Conservation (phyloP, 495 filamentous ascomycete genomes). For the Penicillium maclennaniae region DNA sequence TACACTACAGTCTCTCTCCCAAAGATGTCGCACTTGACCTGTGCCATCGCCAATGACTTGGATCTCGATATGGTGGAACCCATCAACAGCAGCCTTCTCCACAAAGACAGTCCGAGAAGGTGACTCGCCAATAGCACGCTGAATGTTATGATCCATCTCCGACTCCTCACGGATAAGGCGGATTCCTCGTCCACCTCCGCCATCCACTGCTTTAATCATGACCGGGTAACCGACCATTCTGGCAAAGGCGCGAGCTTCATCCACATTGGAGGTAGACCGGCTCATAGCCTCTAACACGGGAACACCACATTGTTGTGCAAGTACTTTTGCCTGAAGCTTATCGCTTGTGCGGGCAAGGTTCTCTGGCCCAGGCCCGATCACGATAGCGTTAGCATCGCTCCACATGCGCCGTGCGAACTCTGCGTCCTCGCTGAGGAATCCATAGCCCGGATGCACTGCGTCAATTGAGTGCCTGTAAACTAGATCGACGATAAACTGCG, state of each 20-base stretch:
- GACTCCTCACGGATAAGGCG: constrained; percentile 33
- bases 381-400: constrained; percentile 43
- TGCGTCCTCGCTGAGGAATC: constrained; percentile 57
- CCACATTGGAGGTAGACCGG: constrained; percentile 36
- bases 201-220: constrained; percentile 54
- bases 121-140: constrained; percentile 45
- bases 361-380: constrained; percentile 53
- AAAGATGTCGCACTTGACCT: constrained; percentile 47
- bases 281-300: constrained; percentile 50
- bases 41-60: constrained; percentile 56
- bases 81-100: constrained; percentile 48
- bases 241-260: constrained; percentile 42
- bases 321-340: constrained; percentile 52
- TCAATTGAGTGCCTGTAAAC: constrained; percentile 50
- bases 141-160: constrained; percentile 40
- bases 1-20: constrained; percentile 58
- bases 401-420: constrained; percentile 52
- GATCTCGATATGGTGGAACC: constrained; percentile 55
- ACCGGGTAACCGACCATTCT: constrained; percentile 48
- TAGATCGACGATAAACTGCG: constrained; percentile 41
- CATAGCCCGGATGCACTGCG: constrained; percentile 59
- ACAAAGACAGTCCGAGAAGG: constrained; percentile 51
- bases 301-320: constrained; percentile 52
- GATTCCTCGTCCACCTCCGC: constrained; percentile 51
- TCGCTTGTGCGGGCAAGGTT: constrained; percentile 51